These are phyloP conservation scores for Metarhizium guizhouense DNA, from an alignment of 2,329 filamentous ascomycete genomes.

Conservation along the genomic window DNA sequence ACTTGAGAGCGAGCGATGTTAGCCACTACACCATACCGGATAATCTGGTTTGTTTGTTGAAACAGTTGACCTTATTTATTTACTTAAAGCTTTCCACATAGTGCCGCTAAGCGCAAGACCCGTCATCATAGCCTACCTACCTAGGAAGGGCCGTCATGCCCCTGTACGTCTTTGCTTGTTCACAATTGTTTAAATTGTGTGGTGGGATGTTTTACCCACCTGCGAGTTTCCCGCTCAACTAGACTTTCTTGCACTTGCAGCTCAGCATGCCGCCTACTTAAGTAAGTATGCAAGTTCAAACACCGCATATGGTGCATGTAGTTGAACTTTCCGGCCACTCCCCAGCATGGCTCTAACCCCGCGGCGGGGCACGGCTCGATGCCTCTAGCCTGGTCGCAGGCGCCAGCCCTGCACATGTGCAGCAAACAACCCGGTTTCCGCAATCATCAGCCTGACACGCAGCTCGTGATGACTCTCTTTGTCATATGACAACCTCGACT, in stretches of 20 bases:
- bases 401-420: not conserved
- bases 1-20: conserved; percentile 26
- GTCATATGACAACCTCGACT: conserved; percentile 14
- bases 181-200: no score
- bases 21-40: conserved; percentile 28
- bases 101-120: no score
- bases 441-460: conserved; percentile 10
- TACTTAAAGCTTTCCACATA: no score
- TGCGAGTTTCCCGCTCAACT: no score
- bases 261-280: no score
- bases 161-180: not conserved
- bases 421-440: not conserved
- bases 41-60: not conserved
- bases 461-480: conserved; percentile 12
- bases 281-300: no score
- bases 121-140: no score
- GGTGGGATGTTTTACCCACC: not conserved
- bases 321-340: not conserved
- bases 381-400: not conserved
- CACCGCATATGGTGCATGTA: not conserved
- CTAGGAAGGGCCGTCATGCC: no score
- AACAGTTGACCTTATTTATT: no score
- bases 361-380: conserved; percentile 14
- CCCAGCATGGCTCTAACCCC: conserved; percentile 8
- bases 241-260: no score